Base-by-base conservation (phyloP, 2,329 filamentous ascomycete genomes). In the Coccinonectria pachysandricola region DNA sequence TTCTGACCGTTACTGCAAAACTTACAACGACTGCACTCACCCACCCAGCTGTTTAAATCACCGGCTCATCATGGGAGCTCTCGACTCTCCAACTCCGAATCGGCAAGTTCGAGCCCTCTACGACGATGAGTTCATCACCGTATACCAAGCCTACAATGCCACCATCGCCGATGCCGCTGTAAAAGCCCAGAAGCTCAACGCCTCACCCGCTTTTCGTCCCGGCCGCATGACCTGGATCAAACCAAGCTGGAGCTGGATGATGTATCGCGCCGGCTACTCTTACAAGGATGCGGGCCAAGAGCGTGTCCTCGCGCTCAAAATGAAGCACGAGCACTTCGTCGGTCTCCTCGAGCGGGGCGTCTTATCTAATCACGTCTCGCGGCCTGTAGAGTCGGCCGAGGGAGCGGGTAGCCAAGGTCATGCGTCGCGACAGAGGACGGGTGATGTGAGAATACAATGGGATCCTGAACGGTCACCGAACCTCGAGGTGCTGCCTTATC, bases 141-240 rank as follows among this genome's bases (percentile, higher is more conserved):
- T 77, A 30, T 77, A 77, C 48, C 72, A 77, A 50, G 73, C 71
- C 12, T 77, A 76, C 50, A 61, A 59, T 14, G 19, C 49, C 12
- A 39, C 52, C 21, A 77, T 76, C 42, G 71, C 71, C 10, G 35
- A 50, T 9, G 54, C 66, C 4, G 72, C 72, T 5, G 56, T 76
- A 6, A 27, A 49, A 3, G 29, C 51, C 2, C 70, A 75, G 39
- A 62, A 53, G 7, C 62, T 78, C 20, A 50, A 62, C 24, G 64
- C 68, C 0, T 70, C 65, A 1, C 55, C 66, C 3, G 50, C 58
- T 6, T 77, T 75, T 51, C 56, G 50, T 9, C 53, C 54, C n/a
- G 49, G 49, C 2, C 63, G 72, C 26, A 76, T 75, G 71, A 77
- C 72, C 4, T 77, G 73, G 73, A 65, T 77, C 37, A 77, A 77